A percentile compares a stretch with the other conserved stretches of the same genome.
Conservation (phyloP, 169 alveolate genomes). For the Cryptosporidium ubiquitum region DNA sequence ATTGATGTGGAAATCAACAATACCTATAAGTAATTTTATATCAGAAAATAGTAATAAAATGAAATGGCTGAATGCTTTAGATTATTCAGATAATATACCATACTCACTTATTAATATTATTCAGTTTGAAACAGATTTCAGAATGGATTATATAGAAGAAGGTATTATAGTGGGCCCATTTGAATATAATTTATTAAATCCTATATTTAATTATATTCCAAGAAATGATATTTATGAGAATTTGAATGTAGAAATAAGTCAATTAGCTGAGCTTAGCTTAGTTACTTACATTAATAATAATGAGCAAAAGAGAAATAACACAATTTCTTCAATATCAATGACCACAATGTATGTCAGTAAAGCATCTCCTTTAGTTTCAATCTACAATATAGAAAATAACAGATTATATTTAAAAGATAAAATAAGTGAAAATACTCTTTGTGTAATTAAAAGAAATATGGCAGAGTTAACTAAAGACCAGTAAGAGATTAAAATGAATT, state of each 20-base stretch:
- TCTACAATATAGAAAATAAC: slow-evolving; percentile 13
- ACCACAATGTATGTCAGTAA: slow-evolving; percentile 56
- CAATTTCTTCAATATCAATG: slow-evolving; percentile 1
- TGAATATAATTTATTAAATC: slow-evolving; percentile 43
- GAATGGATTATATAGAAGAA: neutral
- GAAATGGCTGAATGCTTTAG: slow-evolving; percentile 54
- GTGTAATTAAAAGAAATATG: slow-evolving; percentile 39
- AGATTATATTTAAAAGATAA: slow-evolving; percentile 10
- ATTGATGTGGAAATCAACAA: slow-evolving; percentile 11
- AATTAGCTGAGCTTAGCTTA: slow-evolving; percentile 29
- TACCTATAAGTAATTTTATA: neutral
- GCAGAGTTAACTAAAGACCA: slow-evolving; percentile 49
- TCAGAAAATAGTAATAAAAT: neutral
- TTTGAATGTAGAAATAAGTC: neutral
- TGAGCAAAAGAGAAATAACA: neutral
- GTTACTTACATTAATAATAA: neutral
- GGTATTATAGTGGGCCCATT: slow-evolving; percentile 37
- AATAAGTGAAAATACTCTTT: slow-evolving; percentile 8
- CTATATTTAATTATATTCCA: slow-evolving; percentile 22
- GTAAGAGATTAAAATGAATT: neutral
- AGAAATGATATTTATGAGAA: neutral
- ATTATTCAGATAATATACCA: slow-evolving; percentile 28
- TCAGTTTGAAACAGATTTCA: slow-evolving; percentile 7
- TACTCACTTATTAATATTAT: slow-evolving; percentile 47
- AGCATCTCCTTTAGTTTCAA: slow-evolving; percentile 61